Conservation (phyloP, 495 filamentous ascomycete genomes). For the Talaromyces liani region DNA sequence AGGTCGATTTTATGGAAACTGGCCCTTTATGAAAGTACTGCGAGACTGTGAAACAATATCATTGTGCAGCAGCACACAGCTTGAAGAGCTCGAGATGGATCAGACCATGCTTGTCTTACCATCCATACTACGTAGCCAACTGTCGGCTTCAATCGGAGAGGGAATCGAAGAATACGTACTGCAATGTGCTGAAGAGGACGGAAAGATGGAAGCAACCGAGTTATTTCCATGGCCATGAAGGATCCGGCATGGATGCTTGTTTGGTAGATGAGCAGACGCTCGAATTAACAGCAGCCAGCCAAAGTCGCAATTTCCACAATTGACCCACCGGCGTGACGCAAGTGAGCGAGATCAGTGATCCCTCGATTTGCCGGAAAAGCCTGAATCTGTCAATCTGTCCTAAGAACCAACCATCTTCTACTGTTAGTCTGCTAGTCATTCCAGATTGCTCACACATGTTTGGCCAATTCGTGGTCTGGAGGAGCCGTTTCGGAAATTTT, state of each 20-base stretch:
- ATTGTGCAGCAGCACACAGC: background rate
- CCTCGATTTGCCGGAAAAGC: background rate
- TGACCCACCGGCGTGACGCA: slow-evolving; percentile 8
- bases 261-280: background rate
- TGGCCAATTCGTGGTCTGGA: background rate
- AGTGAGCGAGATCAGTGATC: background rate
- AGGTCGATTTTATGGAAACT: background rate
- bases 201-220: no score
- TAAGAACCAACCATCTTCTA: background rate
- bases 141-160: background rate
- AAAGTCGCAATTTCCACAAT: background rate
- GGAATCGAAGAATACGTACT: no score
- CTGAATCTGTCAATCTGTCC: background rate
- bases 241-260: background rate
- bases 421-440: background rate
- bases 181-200: no score
- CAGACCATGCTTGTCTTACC: background rate
- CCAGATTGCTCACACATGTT: background rate
- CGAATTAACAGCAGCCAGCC: background rate
- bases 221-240: background rate
- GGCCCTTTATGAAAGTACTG: background rate
- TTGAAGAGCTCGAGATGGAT: background rate
- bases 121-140: background rate
- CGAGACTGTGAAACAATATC: background rate
- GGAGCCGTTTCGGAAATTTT: slow-evolving; percentile 1